phyloP scores from a whole-genome alignment of 495 filamentous ascomycete species.

The Aspergillus panamensis region DNA sequence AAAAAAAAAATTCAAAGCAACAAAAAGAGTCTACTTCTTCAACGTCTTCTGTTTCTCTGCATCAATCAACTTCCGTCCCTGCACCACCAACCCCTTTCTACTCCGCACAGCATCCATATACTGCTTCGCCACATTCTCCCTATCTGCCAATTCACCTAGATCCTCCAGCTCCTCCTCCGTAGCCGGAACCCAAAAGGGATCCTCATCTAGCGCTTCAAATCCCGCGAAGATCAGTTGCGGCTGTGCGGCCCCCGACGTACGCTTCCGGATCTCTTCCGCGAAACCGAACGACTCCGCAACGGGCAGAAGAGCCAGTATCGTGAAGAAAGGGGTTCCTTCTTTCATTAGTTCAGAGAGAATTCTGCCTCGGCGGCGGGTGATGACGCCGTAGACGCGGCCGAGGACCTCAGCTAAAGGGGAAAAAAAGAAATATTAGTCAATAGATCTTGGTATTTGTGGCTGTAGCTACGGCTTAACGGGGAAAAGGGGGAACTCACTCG shows the following conservation, averaged over 20 bases:
- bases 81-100: constrained; percentile 82
- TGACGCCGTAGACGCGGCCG: constrained; percentile 88
- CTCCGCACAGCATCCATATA: constrained; percentile 87
- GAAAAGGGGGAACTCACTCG: constrained; percentile 55
- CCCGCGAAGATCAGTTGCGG: constrained; percentile 92
- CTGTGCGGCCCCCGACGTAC: constrained; percentile 82
- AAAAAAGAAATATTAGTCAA: background rate
- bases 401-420: constrained; percentile 86
- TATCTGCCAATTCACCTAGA: constrained; percentile 86
- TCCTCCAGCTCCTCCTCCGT: constrained; percentile 98
- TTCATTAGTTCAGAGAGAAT: constrained; percentile 89
- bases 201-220: constrained; percentile 83
- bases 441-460: too few relatives aligned
- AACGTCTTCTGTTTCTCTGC: constrained; percentile 99
- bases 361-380: constrained; percentile 84
- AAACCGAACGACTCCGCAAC: constrained; percentile 96
- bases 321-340: constrained; percentile 95
- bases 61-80: constrained; percentile 76
- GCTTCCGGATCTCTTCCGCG: constrained; percentile 90
- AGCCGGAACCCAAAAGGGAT: constrained; percentile 96
- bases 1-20: background rate
- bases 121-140: constrained; percentile 90
- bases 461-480: constrained; percentile 1
- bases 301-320: constrained; percentile 78
- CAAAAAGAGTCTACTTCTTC: constrained; percentile 64